Evolutionary conservation across 352 stramenopile genomes (phyloP), one percentile per base, ranked within the genome.

Genomic region (Elongisporangium anandrum): DNA sequence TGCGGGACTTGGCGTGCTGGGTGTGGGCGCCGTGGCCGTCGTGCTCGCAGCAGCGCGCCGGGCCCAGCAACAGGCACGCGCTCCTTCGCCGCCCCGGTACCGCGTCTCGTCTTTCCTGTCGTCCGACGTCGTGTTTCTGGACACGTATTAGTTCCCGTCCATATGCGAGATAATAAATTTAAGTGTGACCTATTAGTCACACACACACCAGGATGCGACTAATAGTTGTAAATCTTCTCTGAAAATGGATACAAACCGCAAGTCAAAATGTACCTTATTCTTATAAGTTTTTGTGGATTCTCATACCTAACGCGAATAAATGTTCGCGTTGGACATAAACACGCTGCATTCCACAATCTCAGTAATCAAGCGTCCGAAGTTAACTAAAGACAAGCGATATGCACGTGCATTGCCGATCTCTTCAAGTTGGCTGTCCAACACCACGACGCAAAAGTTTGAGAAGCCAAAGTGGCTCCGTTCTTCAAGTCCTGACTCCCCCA

Each of bases 1-100:
- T 39, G 69, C 83, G 16, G 10, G 78, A 2, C 51, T 72, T 50
- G 75, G 54, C 9, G 45, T 81, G 15, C 52, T 84, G 21, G 73
- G 64, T 57, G 73, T 60, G 16, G 73, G 69, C 2, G 65, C 78
- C 9, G 72, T 84, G 34, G 65, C 62, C 15, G 60, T 86, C 15
- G 73, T 59, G 5, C 9, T 41, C 29, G 29, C 9, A 41, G 29
- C 29, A 41, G 29, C 29, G 9, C 29, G 29, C 29, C 29, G 29
- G 1, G 29, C 29, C 9, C 29, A 41, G 29, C 29, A 15, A 41
- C 29, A 41, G 29, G 9, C 29, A 41, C 29, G 9, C 29, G 29
- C 9, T 41, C 29, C 29, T 41, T 41, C 29, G 29, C 29, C 29
- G 29, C 29, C 29, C 5, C 29, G 29, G 29, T 41, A 41, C 13